Percentiles rank a stretch among this genome's conserved stretches.
phyloP scores from a whole-genome alignment of 805 yeast species.

The Yueomyces sinensis region DNA sequence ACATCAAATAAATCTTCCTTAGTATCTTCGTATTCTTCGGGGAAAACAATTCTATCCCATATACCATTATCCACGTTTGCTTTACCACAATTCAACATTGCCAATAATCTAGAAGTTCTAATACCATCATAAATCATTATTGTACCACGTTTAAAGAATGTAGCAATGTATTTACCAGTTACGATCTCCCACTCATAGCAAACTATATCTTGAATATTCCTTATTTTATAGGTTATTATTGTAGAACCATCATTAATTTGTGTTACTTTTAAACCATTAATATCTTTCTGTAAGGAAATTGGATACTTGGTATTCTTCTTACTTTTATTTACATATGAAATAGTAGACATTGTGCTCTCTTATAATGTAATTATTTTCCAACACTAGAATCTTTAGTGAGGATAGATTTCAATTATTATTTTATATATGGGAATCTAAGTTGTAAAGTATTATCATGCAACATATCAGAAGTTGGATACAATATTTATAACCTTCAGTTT shows the following conservation, averaged over 20 bases:
- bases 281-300: constrained; percentile 5
- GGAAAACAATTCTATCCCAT: constrained; percentile 10
- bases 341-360: not conserved
- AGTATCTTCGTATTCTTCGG: not conserved
- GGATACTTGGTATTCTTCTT: constrained; percentile 9
- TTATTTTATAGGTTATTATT: constrained; percentile 10
- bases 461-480: too few relatives aligned
- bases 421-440: too few relatives aligned
- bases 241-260: constrained; percentile 9
- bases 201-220: constrained; percentile 9
- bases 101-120: constrained; percentile 13
- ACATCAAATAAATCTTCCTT: constrained; percentile 4
- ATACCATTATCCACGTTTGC: constrained; percentile 4
- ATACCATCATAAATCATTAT: constrained; percentile 36
- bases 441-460: too few relatives aligned
- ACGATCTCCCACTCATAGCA: constrained; percentile 15
- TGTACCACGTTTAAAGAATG: constrained; percentile 33
- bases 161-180: constrained; percentile 28
- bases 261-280: constrained; percentile 7
- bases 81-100: constrained; percentile 7
- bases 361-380: too few relatives aligned
- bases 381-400: too few relatives aligned
- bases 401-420: too few relatives aligned
- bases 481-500: too few relatives aligned
- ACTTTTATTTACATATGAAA: not conserved